A percentile compares a stretch with the other conserved stretches of the same genome.
Conservation (phyloP, 768 basidiomycete genomes). For the Nidularia sp. region DNA sequence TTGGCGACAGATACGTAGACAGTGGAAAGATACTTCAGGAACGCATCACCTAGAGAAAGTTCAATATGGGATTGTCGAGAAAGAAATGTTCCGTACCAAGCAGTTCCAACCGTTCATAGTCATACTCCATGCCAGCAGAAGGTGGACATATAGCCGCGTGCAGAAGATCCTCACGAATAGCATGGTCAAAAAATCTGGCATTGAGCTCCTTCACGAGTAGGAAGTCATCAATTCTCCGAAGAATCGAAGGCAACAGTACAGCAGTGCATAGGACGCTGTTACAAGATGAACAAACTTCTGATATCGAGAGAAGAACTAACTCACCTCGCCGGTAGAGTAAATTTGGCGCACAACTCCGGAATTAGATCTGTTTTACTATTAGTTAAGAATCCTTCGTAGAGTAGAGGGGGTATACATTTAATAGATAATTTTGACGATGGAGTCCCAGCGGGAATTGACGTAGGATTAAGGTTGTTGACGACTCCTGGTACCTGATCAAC, state of each 20-base stretch:
- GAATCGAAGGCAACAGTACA: conserved; percentile 71
- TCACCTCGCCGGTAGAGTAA: conserved; percentile 71
- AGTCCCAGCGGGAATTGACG: conserved; percentile 29
- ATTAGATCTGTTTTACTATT: conserved; percentile 55
- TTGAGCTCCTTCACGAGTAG: conserved; percentile 80
- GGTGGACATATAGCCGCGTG: conserved; percentile 68
- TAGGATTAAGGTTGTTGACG: conserved; percentile 59
- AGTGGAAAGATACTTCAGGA: conserved; percentile 76
- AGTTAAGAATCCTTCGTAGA: too few relatives aligned
- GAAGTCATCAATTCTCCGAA: conserved; percentile 66
- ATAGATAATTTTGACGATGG: conserved; percentile 34
- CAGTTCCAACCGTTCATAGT: conserved; percentile 85
- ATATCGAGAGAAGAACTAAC: neutral
- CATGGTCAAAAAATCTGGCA: conserved; percentile 56
- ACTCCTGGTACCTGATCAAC: conserved; percentile 47
- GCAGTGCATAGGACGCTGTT: conserved; percentile 58
- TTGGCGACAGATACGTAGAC: conserved; percentile 70
- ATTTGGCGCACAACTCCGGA: conserved; percentile 76
- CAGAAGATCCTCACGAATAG: conserved; percentile 58
- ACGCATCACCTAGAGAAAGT: conserved; percentile 62
- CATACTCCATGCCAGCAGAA: conserved; percentile 61
- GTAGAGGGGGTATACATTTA: conserved; percentile 44
- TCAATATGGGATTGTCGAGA: neutral
- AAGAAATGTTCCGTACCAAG: conserved; percentile 46
- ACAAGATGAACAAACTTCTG: neutral